Evolutionary conservation across 371 early-diverging fungal genomes (phyloP).

Genomic region (Apophysomyces elegans): DNA sequence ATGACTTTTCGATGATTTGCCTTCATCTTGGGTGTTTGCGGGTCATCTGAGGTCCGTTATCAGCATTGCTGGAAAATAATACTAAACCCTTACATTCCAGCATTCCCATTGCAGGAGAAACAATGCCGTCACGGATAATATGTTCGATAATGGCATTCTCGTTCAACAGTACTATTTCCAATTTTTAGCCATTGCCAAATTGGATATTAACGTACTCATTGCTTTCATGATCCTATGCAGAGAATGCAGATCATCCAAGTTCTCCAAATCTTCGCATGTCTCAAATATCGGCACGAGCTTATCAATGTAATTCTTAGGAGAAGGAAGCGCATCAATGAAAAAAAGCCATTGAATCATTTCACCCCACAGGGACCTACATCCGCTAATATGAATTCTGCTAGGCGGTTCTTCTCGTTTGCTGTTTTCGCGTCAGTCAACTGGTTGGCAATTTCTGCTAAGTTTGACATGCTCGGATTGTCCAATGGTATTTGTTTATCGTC

Average conservation of each 20-base stretch:
- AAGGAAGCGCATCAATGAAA: conserved; percentile 6
- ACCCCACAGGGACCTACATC: conserved; percentile 39
- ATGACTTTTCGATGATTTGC: conserved; percentile 77
- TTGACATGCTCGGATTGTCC: conserved; percentile 58
- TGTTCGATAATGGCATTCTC: conserved; percentile 65
- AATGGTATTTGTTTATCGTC: conserved; percentile 1
- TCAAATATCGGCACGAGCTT: conserved; percentile 76
- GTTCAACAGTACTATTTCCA: conserved; percentile 37
- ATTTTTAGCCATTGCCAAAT: background rate
- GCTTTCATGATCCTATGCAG: conserved; percentile 74
- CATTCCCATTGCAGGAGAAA: conserved; percentile 73
- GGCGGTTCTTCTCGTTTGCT: conserved; percentile 52
- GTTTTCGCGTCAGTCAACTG: conserved; percentile 51
- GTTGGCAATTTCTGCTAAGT: conserved; percentile 66
- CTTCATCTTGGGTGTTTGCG: conserved; percentile 66
- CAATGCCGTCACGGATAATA: conserved; percentile 75
- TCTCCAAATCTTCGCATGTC: conserved; percentile 85
- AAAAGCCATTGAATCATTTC: background rate
- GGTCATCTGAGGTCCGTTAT: conserved; percentile 60
- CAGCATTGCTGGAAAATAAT: background rate
- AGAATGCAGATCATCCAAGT: conserved; percentile 67
- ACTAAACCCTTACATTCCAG: conserved; percentile 74
- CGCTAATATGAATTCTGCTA: conserved; percentile 49
- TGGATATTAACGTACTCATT: conserved; percentile 60
- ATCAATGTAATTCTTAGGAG: conserved; percentile 67